Conservation (phyloP, 805 yeast genomes). For the Cyberlindnera xylosilytica region DNA sequence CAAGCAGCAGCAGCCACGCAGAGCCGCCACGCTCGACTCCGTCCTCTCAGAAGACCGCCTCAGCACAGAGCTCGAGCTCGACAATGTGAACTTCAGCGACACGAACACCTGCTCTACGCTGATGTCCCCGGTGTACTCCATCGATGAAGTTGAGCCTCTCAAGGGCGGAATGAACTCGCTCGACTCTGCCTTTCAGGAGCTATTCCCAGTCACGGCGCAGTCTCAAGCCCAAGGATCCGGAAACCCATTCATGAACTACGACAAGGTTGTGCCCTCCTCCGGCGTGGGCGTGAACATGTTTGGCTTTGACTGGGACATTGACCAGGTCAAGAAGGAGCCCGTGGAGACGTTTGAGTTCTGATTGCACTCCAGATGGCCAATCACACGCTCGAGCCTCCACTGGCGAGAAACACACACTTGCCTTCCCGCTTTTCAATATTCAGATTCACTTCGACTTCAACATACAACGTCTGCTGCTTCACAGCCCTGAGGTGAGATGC, state of each 20-base stretch:
- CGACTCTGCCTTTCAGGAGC: conserved; percentile 9
- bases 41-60: conserved; percentile 6
- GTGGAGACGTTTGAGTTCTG: conserved; percentile 8
- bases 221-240: neutral
- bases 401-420: too few relatives aligned
- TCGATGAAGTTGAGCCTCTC: conserved; percentile 7
- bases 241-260: neutral
- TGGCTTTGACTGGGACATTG: conserved; percentile 15
- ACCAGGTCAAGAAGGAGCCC: conserved; percentile 8
- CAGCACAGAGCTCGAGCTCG: conserved; percentile 11
- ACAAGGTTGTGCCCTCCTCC: neutral
- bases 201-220: conserved; percentile 5
- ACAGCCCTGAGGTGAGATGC: too few relatives aligned
- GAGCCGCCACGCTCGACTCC: conserved; percentile 14
- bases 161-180: too few relatives aligned
- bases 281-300: conserved; percentile 5
- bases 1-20: conserved; percentile 12
- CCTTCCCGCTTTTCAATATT: conserved; percentile 1
- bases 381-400: too few relatives aligned
- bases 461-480: too few relatives aligned
- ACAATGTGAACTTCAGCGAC: conserved; percentile 17
- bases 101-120: conserved; percentile 16
- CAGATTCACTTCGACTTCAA: too few relatives aligned
- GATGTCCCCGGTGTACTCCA: conserved; percentile 20
- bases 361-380: neutral